These are phyloP conservation scores for Coemansia sp. DNA, from an alignment of 192 early-diverging fungal species.

Conservation along the genomic window DNA sequence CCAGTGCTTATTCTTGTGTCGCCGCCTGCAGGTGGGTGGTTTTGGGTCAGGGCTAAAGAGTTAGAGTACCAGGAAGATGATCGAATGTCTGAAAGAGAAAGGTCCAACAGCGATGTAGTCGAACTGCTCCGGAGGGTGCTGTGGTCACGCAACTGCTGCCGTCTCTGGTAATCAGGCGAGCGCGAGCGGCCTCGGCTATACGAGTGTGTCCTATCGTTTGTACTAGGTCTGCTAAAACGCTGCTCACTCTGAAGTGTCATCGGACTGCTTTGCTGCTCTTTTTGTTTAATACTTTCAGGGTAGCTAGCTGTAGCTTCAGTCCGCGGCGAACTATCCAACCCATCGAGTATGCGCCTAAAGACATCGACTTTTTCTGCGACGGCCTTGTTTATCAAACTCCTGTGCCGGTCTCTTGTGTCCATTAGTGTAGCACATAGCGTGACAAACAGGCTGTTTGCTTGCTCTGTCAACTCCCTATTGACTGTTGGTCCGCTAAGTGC, in stretches of 20 bases:
- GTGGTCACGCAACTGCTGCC: background rate
- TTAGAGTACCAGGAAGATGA: background rate
- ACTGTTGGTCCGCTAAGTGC: background rate
- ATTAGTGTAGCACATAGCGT: background rate
- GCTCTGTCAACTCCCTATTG: background rate
- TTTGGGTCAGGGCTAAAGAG: background rate
- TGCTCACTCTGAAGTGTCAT: background rate
- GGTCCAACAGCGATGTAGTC: background rate
- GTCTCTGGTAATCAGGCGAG: background rate
- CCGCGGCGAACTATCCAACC: background rate
- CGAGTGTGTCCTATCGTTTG: background rate
- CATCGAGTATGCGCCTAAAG: no score
- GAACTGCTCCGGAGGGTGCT: background rate
- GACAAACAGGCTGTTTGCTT: background rate
- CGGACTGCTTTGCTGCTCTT: background rate
- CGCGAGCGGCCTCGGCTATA: background rate
- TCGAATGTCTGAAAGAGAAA: background rate
- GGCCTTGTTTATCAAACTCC: background rate
- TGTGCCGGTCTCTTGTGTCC: background rate
- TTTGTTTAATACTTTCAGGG: background rate
- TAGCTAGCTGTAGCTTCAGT: background rate
- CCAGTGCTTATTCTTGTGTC: background rate
- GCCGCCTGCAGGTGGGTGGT: background rate
- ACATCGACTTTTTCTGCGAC: background rate
- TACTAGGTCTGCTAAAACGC: background rate